These are phyloP conservation scores for Eimeria tenella DNA, from an alignment of 169 alveolate species.

Conservation along the genomic window DNA sequence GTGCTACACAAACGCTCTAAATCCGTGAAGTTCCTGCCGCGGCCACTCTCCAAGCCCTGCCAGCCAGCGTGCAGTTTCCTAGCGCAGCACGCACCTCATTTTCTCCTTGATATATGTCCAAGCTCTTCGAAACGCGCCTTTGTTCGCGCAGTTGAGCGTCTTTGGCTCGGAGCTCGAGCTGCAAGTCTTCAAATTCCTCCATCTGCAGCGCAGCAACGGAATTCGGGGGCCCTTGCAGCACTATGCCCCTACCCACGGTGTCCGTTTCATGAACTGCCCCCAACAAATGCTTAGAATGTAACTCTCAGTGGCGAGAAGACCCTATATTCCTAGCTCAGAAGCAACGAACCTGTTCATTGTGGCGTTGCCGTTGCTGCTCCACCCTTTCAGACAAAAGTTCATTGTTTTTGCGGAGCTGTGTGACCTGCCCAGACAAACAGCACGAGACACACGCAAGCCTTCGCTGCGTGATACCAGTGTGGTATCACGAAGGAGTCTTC, in stretches of 20 bases:
- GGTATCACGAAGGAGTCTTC: not conserved
- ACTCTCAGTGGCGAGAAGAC: not conserved
- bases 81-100: constrained; percentile 21
- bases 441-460: not conserved
- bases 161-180: constrained; percentile 16
- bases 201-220: not conserved
- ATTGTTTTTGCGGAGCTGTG: constrained; percentile 49
- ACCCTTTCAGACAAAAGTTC: constrained; percentile 20
- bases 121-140: not conserved
- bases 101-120: constrained; percentile 51
- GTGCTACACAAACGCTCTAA: not conserved
- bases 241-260: not conserved
- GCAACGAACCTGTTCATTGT: constrained; percentile 20
- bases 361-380: constrained; percentile 36
- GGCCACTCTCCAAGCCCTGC: too few relatives aligned
- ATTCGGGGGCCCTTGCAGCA: too few relatives aligned
- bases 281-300: too few relatives aligned
- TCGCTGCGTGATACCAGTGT: not conserved
- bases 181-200: constrained; percentile 67
- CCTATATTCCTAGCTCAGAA: not conserved
- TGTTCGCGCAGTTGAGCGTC: constrained; percentile 34
- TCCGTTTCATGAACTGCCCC: not conserved
- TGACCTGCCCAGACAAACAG: constrained; percentile 3
- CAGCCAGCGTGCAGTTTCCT: too few relatives aligned
- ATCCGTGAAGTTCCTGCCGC: too few relatives aligned